A percentile compares a stretch with the other conserved stretches of the same genome.
Evolutionary conservation across 2,329 filamentous ascomycete species (phyloP).

Genomic region (Pseudocercospora musae): DNA sequence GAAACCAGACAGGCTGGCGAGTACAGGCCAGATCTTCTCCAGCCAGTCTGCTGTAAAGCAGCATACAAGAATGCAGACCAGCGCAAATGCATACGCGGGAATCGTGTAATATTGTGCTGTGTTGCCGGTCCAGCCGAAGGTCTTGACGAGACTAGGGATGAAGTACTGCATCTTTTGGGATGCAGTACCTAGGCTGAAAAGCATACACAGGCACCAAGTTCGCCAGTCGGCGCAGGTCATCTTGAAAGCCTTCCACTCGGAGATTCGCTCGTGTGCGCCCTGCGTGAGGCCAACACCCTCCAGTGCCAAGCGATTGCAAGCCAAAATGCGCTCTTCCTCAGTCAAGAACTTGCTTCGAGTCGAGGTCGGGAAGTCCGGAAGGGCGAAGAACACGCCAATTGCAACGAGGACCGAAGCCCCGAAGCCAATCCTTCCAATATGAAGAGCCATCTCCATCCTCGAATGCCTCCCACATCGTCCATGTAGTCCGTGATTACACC

Average conservation of each 20-base stretch:
- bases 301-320: conserved; percentile 47
- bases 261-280: conserved; percentile 2
- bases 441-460: conserved; percentile 20
- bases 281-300: conserved; percentile 3
- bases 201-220: background rate
- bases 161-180: conserved; percentile 6
- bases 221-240: conserved; percentile 2
- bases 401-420: conserved; percentile 51
- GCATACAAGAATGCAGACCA: background rate
- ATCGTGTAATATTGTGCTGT: conserved; percentile 1
- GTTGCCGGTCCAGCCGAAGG: conserved; percentile 1
- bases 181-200: conserved; percentile 4
- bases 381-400: conserved; percentile 50
- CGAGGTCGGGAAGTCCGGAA: conserved; percentile 46
- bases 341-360: conserved; percentile 12
- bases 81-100: background rate
- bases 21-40: background rate
- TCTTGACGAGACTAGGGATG: conserved; percentile 1
- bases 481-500: conserved; percentile 34
- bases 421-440: conserved; percentile 56
- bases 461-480: conserved; percentile 49
- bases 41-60: background rate
- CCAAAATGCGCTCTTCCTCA: conserved; percentile 32
- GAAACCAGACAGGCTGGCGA: background rate
- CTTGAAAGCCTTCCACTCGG: conserved; percentile 5